phyloP scores from a whole-genome alignment of 345 rosid species.

The Bruguiera parviflora region DNA sequence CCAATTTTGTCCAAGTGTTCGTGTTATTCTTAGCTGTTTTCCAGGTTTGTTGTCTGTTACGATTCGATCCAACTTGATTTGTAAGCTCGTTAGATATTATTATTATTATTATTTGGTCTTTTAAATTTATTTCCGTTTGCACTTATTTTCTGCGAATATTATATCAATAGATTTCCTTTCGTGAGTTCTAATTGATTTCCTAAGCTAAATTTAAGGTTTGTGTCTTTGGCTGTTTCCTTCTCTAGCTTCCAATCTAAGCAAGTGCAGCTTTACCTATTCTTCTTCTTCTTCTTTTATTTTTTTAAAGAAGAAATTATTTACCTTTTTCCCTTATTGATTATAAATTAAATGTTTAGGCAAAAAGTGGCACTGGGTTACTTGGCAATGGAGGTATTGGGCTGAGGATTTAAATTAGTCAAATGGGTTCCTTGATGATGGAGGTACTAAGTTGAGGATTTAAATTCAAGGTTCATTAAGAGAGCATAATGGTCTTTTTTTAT shows the following conservation, averaged over 20 bases:
- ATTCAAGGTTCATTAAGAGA: background rate
- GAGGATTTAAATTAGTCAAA: too few species aligned
- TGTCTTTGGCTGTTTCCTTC: conserved; percentile 17
- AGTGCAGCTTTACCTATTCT: conserved; percentile 23
- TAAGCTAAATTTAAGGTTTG: conserved; percentile 8
- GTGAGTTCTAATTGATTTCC: too few species aligned
- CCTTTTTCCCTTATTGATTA: conserved; percentile 12
- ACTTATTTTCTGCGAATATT: too few species aligned
- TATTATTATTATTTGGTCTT: too few species aligned
- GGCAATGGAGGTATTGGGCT: background rate
- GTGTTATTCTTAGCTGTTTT: background rate
- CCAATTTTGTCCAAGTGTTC: background rate
- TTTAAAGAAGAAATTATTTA: too few species aligned
- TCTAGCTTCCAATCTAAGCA: conserved; percentile 35
- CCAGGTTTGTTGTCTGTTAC: background rate
- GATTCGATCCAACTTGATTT: background rate
- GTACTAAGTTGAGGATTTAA: background rate
- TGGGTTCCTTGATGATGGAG: background rate
- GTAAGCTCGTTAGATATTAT: background rate
- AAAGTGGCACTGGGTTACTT: background rate
- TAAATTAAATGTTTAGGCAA: conserved; percentile 11
- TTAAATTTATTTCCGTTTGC: too few species aligned
- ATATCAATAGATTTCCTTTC: too few species aligned
- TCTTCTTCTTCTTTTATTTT: too few species aligned
- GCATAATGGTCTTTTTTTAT: background rate